A percentile compares a stretch with the other conserved stretches of the same genome.
Conservation (phyloP, 2,329 filamentous ascomycete genomes). For the Clarireedia paspali region DNA sequence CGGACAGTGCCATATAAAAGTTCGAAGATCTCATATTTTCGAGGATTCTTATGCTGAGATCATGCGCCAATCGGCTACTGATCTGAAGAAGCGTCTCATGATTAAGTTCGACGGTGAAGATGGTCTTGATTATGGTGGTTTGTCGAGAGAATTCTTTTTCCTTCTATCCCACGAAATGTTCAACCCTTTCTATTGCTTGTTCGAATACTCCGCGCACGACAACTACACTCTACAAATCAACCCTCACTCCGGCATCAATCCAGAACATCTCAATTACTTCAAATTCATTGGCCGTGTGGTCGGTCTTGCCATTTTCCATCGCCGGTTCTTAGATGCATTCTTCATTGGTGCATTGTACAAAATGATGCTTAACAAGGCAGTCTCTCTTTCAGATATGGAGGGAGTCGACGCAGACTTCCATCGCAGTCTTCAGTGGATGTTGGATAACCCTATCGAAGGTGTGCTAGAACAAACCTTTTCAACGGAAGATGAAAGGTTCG, state of each 20-base stretch:
- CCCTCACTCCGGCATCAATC: constrained; percentile 97
- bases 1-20: constrained; percentile 97
- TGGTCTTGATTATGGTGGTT: constrained; percentile 92
- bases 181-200: constrained; percentile 98
- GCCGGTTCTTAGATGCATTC: constrained; percentile 95
- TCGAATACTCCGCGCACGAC: constrained; percentile 99
- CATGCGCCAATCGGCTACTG: constrained; percentile 88
- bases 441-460: constrained; percentile 95
- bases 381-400: constrained; percentile 92
- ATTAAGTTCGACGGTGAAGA: constrained; percentile 99
- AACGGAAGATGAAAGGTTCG: constrained; percentile 95
- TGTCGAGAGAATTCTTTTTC: constrained; percentile 99
- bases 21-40: constrained; percentile 92
- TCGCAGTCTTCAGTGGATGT: constrained; percentile 90
- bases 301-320: constrained; percentile 94
- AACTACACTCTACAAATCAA: constrained; percentile 99
- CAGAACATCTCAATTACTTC: constrained; percentile 98
- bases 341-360: constrained; percentile 99
- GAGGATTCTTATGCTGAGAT: constrained; percentile 99
- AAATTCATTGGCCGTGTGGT: constrained; percentile 98
- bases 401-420: constrained; percentile 98
- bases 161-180: constrained; percentile 99
- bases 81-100: constrained; percentile 97
- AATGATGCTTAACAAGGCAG: constrained; percentile 94
- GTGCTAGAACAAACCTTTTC: constrained; percentile 94